Conservation (phyloP, 2,329 filamentous ascomycete genomes). For the Nakataea oryzae region DNA sequence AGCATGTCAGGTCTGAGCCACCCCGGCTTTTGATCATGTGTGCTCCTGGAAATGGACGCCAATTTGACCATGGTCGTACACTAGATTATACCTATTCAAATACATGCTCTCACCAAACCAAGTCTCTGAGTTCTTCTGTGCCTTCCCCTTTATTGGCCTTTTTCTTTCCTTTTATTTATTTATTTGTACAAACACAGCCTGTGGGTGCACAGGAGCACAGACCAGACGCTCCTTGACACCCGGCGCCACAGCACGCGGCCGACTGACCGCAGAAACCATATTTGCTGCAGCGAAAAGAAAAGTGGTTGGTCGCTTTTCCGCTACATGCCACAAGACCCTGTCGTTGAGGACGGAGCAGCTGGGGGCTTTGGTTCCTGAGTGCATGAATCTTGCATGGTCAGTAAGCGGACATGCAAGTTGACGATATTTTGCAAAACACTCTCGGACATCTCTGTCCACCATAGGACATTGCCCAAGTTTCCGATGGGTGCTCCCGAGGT, state of each 20-base stretch:
- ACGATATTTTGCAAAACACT: neutral
- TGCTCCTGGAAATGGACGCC: neutral
- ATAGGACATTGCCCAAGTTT: neutral
- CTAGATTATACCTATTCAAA: neutral
- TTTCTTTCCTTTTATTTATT: neutral
- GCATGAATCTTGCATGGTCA: neutral
- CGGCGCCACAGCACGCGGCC: neutral
- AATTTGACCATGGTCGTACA: neutral
- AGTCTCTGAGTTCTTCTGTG: no score
- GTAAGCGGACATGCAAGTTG: neutral
- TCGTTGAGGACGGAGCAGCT: neutral
- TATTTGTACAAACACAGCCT: neutral
- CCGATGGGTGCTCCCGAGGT: slow-evolving; percentile 18
- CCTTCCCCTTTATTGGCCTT: neutral
- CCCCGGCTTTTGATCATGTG: neutral
- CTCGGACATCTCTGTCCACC: neutral
- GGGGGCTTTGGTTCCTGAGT: neutral
- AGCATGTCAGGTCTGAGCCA: neutral
- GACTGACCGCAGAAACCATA: neutral
- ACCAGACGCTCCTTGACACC: neutral
- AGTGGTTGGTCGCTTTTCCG: neutral
- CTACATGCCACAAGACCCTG: neutral
- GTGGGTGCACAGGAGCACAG: neutral
- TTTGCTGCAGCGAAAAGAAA: slow-evolving; percentile 1
- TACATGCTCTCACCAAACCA: neutral